Evolutionary conservation across 2,329 filamentous ascomycete species (phyloP), one percentile per base, ranked within the genome.

Genomic region (Ceratocystis albifundus): DNA sequence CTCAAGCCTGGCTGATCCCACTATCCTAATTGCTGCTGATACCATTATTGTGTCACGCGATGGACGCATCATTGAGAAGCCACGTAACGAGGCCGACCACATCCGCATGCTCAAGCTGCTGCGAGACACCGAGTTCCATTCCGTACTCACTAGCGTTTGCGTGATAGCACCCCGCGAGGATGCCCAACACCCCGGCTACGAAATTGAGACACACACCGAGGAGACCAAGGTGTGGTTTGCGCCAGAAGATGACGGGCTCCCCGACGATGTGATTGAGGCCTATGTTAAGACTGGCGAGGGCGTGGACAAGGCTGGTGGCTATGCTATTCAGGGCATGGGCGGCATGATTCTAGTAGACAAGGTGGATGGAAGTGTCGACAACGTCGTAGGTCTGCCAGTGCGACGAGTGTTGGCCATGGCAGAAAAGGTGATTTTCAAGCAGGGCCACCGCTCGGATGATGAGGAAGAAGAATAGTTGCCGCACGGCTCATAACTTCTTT

Each of bases 261-360:
- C 79, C 15, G 93, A 99, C 77, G 91, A 96, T 68, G 82, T 96
- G 70, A 86, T 97, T 68, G 79, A 90, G 71, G 83, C 79, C 4
- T 92, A 92, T 73, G 88, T 92, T 67, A 82, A 81, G 72, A 96
- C 93, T 25, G 82, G 93, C 66, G 94, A 99, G 79, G 94, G 94
- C 1, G 91, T 85, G 10, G 94, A 97, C 76, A 99, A 97, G 80
- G 94, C 94, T 0, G 94, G 94, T 1, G 94, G 94, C 0, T 99
- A 99, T 75, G 94, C 90, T 1, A 84, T 99, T 65, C 94, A 99
- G 76, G 94, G 93, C 0, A 79, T 93, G 10, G 94, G 89, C 1
- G 88, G 89, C 7, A 86, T 96, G 74, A 80, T 99, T 68, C 76
- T 99, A 67, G 86, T 99, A 12, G 91, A 96, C 74, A 88, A 82